Base-by-base conservation (phyloP, 1,284 basidiomycete species). In the Cryptococcus sp. region DNA sequence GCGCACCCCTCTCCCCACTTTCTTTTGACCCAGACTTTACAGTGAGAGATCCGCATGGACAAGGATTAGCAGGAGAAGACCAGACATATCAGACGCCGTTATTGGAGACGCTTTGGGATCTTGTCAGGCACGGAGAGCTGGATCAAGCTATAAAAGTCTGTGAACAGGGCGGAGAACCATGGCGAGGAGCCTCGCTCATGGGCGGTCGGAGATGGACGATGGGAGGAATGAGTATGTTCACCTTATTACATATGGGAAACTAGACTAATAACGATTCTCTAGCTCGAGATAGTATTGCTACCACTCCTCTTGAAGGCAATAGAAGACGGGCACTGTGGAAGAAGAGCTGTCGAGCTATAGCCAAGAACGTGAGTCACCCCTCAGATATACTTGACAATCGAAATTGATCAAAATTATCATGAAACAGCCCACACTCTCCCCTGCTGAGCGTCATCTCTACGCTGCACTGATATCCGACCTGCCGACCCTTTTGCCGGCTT, bases 391-490 rank as follows among this genome's bases (percentile, higher is more conserved):
- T 41, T 17, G 43, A 3, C 16, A 43, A 52, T n/a, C 22, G 8
- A 39, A 20, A 16, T n/a, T 20, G 19, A 23, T 55, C 59, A 13
- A 52, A 50, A 16, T n/a, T 38, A 43, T 67, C 22, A 8, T 27
- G 5, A 19, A n/a, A 25, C 41, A 93, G 89, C 79, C 85, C 35
- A 81, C 82, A 22, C 80, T 96, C 5, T 83, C 89, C 0, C 82
- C 86, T 15, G 83, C 86, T 51, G 94, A 97, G 73, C 86, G 92
- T 16, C 84, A 88, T 0, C 79, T 98, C 0, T 95, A 94, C 67
- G 94, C 93, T 0, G 87, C 92, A 0, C 84, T 99, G 7, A 87
- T 88, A 0, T 93, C 93, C 3, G 93, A 95, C 5, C 85, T 90
- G 0, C 82, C 81, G 6, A 83, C 92, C 7, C 86, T 98, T 11